Conservation (phyloP, 176 grass and related monocot species). For the Cenchrus americanus region DNA sequence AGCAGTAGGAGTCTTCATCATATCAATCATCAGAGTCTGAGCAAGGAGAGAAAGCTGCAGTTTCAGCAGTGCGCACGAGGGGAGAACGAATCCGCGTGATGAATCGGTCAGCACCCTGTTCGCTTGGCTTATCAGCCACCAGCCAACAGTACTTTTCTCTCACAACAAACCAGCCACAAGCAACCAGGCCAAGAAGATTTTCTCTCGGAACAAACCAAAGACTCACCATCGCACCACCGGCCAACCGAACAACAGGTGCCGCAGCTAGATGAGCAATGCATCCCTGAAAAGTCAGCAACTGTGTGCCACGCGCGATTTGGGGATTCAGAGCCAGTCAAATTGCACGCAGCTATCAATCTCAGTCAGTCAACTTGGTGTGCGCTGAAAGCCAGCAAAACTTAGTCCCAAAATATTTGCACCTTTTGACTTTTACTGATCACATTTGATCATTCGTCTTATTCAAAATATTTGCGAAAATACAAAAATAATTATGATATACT, state of each 20-base stretch:
- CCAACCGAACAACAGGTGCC: no score
- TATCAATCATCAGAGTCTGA: neutral
- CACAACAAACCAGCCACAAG: no score
- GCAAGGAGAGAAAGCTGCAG: neutral
- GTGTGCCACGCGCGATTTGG: neutral
- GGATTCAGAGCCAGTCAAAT: conserved; percentile 31
- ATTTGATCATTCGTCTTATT: no score
- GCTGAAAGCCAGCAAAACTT: neutral
- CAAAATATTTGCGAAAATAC: no score
- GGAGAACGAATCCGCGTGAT: neutral
- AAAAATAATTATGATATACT: no score
- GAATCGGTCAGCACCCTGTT: conserved; percentile 18
- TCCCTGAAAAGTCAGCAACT: conserved; percentile 20
- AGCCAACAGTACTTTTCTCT: no score
- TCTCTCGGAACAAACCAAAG: no score
- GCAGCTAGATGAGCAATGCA: neutral
- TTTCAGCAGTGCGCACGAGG: conserved; percentile 21
- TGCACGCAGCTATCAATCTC: neutral
- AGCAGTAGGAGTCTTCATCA: neutral
- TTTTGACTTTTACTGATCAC: no score
- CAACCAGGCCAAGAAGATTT: no score
- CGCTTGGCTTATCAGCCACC: no score
- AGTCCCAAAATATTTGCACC: no score
- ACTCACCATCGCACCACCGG: no score
- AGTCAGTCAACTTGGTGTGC: neutral